These are phyloP conservation scores for Suhomyces panamericanus DNA, from an alignment of 1,139 yeast species.

Conservation along the genomic window DNA sequence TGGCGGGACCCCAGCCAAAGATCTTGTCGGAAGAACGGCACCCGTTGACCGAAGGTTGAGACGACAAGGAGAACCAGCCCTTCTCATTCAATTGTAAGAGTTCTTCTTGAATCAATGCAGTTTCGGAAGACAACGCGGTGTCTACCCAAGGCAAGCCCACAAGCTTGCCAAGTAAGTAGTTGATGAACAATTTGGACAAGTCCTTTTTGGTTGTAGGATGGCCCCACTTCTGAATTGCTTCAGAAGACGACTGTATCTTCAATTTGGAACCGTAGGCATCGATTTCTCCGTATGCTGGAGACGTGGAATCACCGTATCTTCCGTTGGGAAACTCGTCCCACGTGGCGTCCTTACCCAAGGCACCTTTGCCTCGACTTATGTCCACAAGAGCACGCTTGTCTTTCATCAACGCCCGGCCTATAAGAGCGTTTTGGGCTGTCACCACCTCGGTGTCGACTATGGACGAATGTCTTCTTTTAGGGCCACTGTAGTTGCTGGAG, in stretches of 20 bases:
- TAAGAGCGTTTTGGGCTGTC: conserved; percentile 24
- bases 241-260: conserved; percentile 64
- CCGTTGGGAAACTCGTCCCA: conserved; percentile 99
- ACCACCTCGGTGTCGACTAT: conserved; percentile 49
- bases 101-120: conserved; percentile 90
- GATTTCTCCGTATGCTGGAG: conserved; percentile 97
- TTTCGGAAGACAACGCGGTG: conserved; percentile 79
- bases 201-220: conserved; percentile 66
- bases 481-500: conserved; percentile 10
- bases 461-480: conserved; percentile 42
- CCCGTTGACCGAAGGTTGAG: conserved; percentile 92
- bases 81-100: conserved; percentile 71
- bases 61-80: conserved; percentile 85
- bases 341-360: conserved; percentile 85
- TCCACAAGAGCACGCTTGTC: conserved; percentile 62
- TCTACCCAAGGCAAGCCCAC: conserved; percentile 92
- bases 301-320: conserved; percentile 93
- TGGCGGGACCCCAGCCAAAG: conserved; percentile 92
- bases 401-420: conserved; percentile 28
- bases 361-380: conserved; percentile 82
- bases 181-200: conserved; percentile 65
- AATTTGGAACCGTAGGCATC: conserved; percentile 96
- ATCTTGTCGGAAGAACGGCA: conserved; percentile 76
- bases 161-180: conserved; percentile 73
- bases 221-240: conserved; percentile 82